A percentile compares a stretch with the other conserved stretches of the same genome.
Evolutionary conservation across 257 asterid species (phyloP).

Genomic region (Fraxinus cuspidata): DNA sequence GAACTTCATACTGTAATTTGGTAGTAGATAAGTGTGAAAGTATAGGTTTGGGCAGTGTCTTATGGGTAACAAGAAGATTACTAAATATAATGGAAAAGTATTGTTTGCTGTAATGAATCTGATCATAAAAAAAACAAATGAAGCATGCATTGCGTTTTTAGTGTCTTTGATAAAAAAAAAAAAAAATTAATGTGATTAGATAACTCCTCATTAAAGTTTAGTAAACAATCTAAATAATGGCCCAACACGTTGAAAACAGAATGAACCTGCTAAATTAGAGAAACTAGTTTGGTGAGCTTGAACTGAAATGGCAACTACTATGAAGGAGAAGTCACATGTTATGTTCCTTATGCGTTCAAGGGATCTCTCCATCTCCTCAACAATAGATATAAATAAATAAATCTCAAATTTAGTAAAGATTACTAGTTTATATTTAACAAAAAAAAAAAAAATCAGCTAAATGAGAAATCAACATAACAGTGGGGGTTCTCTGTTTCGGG

Average conservation of each 20-base stretch:
- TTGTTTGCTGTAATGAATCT: not conserved
- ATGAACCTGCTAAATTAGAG: not conserved
- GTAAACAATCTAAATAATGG: not conserved
- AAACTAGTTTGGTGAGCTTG: conserved; percentile 8
- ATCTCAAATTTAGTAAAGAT: not conserved
- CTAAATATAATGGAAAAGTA: not conserved
- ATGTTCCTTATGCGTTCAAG: conserved; percentile 8
- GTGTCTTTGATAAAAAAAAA: not conserved
- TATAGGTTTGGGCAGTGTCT: too few species aligned
- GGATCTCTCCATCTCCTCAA: not conserved
- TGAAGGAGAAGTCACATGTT: conserved; percentile 1
- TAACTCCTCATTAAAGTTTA: not conserved
- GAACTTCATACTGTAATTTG: too few species aligned
- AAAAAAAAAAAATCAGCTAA: not conserved
- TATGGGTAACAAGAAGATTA: too few species aligned
- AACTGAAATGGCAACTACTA: not conserved
- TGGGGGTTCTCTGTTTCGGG: not conserved
- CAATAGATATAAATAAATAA: not conserved
- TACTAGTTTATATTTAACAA: not conserved
- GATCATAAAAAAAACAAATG: not conserved
- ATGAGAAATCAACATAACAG: conserved; percentile 3
- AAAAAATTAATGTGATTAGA: conserved; percentile 12
- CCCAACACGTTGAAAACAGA: conserved; percentile 9
- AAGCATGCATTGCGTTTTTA: conserved; percentile 1
- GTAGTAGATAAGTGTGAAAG: too few species aligned